phyloP scores from a whole-genome alignment of 257 asterid genomes.

The Solanum pimpinellifolium region DNA sequence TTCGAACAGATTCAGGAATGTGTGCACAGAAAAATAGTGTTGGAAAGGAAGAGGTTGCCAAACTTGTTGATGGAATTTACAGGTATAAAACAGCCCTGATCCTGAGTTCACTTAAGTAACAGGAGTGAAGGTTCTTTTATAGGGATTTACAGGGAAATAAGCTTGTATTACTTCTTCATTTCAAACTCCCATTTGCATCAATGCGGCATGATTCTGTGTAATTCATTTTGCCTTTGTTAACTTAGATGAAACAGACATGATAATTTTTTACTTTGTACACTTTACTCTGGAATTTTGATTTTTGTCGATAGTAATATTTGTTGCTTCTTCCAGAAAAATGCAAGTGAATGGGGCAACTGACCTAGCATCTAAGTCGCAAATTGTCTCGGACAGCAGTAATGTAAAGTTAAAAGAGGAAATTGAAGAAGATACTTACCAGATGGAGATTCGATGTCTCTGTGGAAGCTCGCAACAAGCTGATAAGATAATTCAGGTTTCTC shows the following conservation, averaged over 20 bases:
- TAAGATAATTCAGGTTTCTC: constrained; percentile 62
- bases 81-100: not conserved
- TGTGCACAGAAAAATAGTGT: not conserved
- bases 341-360: constrained; percentile 30
- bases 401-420: constrained; percentile 47
- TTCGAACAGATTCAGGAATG: not conserved
- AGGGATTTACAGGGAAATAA: not conserved
- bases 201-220: not conserved
- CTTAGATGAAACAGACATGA: not conserved
- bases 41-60: constrained; percentile 1
- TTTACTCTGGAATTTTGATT: not conserved
- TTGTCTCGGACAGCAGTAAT: constrained; percentile 47
- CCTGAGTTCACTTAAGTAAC: not conserved
- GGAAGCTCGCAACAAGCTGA: constrained; percentile 59
- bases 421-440: constrained; percentile 51
- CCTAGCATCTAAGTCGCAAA: constrained; percentile 35
- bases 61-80: constrained; percentile 2
- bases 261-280: not conserved
- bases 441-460: constrained; percentile 77
- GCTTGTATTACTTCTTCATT: not conserved
- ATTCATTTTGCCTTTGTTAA: not conserved
- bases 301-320: not conserved
- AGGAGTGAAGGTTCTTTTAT: not conserved
- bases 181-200: not conserved
- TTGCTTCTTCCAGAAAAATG: constrained; percentile 56